These are phyloP conservation scores for Isabelozyma rhagii DNA, from an alignment of 805 yeast species.

Conservation along the genomic window DNA sequence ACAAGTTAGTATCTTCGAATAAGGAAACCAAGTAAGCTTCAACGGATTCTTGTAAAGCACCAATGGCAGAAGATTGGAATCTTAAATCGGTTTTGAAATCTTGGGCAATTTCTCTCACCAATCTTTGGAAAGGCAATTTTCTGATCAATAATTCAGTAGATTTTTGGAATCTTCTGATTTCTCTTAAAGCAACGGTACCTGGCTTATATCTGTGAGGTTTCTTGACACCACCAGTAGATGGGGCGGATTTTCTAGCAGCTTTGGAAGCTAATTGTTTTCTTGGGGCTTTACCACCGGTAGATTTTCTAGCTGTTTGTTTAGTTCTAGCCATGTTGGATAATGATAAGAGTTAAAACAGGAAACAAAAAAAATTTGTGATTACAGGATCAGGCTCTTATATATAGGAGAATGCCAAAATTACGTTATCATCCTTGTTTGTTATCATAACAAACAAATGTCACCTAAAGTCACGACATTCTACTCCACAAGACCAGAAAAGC, in stretches of 20 bases:
- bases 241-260: constrained; percentile 49
- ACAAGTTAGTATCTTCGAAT: constrained; percentile 47
- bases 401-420: background rate
- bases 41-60: constrained; percentile 47
- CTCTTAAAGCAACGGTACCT: constrained; percentile 49
- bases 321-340: constrained; percentile 40
- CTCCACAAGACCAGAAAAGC: background rate
- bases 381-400: background rate
- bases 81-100: constrained; percentile 47
- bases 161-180: constrained; percentile 47
- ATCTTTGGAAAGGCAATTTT: constrained; percentile 48
- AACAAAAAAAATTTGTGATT: background rate
- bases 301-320: constrained; percentile 47
- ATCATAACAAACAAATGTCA: background rate
- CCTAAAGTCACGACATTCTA: background rate
- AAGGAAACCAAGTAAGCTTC: constrained; percentile 47
- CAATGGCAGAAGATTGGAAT: constrained; percentile 46
- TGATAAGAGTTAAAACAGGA: background rate
- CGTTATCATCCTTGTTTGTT: background rate
- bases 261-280: constrained; percentile 48
- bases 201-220: constrained; percentile 51
- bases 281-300: constrained; percentile 49
- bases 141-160: constrained; percentile 46
- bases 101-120: constrained; percentile 47
- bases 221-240: constrained; percentile 46